Evolutionary conservation across 129 eudicot genomes (phyloP).

Genomic region (Escallonia rubra): DNA sequence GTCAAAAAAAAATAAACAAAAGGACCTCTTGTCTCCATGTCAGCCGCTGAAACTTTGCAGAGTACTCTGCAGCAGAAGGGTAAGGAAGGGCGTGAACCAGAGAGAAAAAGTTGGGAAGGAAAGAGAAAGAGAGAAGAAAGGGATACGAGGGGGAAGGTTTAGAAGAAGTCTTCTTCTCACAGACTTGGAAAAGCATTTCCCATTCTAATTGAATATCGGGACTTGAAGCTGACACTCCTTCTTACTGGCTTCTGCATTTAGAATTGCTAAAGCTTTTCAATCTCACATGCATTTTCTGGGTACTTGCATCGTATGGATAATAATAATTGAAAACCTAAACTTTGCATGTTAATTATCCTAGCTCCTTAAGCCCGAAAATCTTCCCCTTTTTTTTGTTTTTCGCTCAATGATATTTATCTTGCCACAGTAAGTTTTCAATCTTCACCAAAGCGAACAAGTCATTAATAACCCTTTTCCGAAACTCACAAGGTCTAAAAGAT

Average conservation of each 20-base stretch:
- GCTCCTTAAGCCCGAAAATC: too few relatives aligned
- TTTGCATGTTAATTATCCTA: too few relatives aligned
- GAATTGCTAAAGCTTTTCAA: too few relatives aligned
- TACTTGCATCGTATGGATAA: too few relatives aligned
- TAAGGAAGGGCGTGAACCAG: slow-evolving; percentile 17
- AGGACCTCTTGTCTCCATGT: slow-evolving; percentile 42
- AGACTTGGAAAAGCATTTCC: slow-evolving; percentile 1
- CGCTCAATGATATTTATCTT: too few relatives aligned
- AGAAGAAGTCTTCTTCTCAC: slow-evolving; percentile 11
- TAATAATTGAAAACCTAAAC: too few relatives aligned
- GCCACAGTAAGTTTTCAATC: too few relatives aligned
- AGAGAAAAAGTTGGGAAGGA: slow-evolving; percentile 14
- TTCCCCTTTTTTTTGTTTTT: too few relatives aligned
- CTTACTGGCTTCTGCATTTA: not conserved
- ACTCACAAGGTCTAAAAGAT: too few relatives aligned
- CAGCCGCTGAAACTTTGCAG: slow-evolving; percentile 56
- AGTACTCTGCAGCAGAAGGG: slow-evolving; percentile 7
- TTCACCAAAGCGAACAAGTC: too few relatives aligned
- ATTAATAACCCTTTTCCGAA: too few relatives aligned
- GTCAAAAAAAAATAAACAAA: not conserved
- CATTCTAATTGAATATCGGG: slow-evolving; percentile 21
- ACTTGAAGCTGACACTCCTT: slow-evolving; percentile 24
- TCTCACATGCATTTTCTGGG: too few relatives aligned
- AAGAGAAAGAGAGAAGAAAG: not conserved
- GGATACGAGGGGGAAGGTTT: slow-evolving; percentile 5